These are phyloP conservation scores for Penicillium sumatraense DNA, from an alignment of 2,329 filamentous ascomycete species.

Conservation along the genomic window DNA sequence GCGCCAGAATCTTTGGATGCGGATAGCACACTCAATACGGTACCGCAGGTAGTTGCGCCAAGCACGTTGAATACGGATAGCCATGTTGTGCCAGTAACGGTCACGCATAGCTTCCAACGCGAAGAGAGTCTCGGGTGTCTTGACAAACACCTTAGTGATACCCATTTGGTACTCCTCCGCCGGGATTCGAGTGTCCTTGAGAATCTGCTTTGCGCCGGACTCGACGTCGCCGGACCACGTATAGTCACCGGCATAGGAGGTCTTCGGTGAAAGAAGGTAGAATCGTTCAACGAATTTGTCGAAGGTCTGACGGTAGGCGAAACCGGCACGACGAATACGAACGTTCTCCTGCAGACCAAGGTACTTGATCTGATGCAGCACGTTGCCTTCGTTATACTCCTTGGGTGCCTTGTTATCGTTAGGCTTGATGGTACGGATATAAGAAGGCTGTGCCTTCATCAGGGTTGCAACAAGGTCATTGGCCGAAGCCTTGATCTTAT, in stretches of 20 bases:
- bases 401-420: constrained; percentile 97
- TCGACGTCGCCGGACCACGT: constrained; percentile 91
- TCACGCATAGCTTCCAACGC: constrained; percentile 97
- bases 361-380: constrained; percentile 98
- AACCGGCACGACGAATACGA: constrained; percentile 91
- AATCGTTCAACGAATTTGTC: constrained; percentile 98
- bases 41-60: constrained; percentile 97
- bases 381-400: constrained; percentile 90
- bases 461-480: constrained; percentile 93
- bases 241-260: constrained; percentile 95
- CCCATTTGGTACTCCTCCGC: constrained; percentile 96
- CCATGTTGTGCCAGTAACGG: constrained; percentile 99
- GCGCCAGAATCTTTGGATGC: constrained; percentile 94
- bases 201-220: constrained; percentile 85
- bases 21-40: constrained; percentile 85
- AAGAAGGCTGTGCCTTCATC: constrained; percentile 97
- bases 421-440: constrained; percentile 98
- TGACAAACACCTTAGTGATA: constrained; percentile 96
- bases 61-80: constrained; percentile 92
- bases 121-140: constrained; percentile 95
- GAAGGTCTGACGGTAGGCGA: constrained; percentile 95
- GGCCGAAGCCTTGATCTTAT: constrained; percentile 92
- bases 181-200: constrained; percentile 95
- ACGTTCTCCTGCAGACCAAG: constrained; percentile 99
- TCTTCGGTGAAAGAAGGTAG: constrained; percentile 91